These are phyloP conservation scores for Nicotiana paniculata DNA, from an alignment of 257 asterid species.

Conservation along the genomic window DNA sequence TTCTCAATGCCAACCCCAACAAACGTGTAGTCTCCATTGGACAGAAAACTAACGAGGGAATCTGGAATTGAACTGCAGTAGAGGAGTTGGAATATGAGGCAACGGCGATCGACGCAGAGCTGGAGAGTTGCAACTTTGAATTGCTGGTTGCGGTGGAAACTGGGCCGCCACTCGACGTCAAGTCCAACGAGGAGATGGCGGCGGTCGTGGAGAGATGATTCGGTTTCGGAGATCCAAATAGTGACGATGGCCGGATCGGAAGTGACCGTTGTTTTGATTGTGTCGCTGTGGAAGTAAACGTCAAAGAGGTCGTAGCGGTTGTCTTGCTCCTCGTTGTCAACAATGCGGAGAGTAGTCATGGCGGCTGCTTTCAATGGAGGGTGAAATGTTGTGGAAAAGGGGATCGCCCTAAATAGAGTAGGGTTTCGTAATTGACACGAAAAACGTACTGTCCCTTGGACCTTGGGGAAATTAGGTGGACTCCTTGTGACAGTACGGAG, in stretches of 20 bases:
- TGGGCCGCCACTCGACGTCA: slow-evolving; percentile 39
- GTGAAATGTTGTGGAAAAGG: neutral
- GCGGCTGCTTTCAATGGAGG: neutral
- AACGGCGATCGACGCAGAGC: slow-evolving; percentile 35
- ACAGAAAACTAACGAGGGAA: slow-evolving; percentile 7
- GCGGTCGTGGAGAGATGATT: slow-evolving; percentile 6
- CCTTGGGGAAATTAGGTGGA: no score
- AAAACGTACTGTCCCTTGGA: no score
- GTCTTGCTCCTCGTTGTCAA: neutral
- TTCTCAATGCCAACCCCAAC: slow-evolving; percentile 23
- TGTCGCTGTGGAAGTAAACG: slow-evolving; percentile 12
- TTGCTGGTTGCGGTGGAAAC: slow-evolving; percentile 6
- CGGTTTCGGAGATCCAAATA: slow-evolving; percentile 16
- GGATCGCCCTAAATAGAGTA: neutral
- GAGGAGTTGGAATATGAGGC: slow-evolving; percentile 30
- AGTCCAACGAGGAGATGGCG: slow-evolving; percentile 24
- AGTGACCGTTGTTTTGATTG: slow-evolving; percentile 23
- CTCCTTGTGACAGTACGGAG: no score
- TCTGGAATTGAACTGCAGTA: neutral
- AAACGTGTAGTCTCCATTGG: slow-evolving; percentile 1
- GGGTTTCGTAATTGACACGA: neutral
- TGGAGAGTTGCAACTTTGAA: slow-evolving; percentile 29
- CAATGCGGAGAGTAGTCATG: neutral
- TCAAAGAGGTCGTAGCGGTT: slow-evolving; percentile 12
- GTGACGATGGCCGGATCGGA: slow-evolving; percentile 10